Evolutionary conservation across 257 asterid species (phyloP).

Genomic region (Primulina eburnea): DNA sequence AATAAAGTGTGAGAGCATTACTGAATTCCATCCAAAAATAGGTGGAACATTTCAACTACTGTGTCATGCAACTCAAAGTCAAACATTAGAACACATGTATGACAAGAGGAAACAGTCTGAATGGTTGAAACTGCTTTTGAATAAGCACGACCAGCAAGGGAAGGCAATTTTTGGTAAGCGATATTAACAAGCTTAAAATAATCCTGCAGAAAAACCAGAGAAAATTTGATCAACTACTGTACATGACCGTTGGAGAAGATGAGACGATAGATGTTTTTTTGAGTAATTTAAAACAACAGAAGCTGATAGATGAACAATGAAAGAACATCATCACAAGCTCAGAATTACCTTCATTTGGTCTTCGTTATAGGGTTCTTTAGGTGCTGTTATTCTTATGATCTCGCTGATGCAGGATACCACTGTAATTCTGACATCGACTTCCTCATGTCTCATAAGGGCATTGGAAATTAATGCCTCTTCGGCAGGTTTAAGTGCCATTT

Average conservation of each 20-base stretch:
- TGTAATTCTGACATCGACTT: constrained; percentile 23
- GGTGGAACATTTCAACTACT: constrained; percentile 24
- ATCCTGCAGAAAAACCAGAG: constrained; percentile 19
- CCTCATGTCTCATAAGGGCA: constrained; percentile 18
- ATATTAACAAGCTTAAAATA: constrained; percentile 17
- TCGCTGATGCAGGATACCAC: constrained; percentile 25
- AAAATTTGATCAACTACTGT: not conserved
- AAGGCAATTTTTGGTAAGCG: constrained; percentile 20
- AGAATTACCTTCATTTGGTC: constrained; percentile 23
- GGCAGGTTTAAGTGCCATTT: constrained; percentile 11
- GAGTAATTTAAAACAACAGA: not conserved
- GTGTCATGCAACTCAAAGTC: constrained; percentile 20
- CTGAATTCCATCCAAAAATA: constrained; percentile 25
- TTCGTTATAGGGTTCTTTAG: constrained; percentile 23
- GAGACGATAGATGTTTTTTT: too few species aligned
- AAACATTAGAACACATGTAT: constrained; percentile 27
- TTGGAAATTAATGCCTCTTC: constrained; percentile 23
- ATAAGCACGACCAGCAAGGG: constrained; percentile 23
- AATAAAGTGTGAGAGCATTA: constrained; percentile 1
- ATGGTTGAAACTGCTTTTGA: constrained; percentile 17
- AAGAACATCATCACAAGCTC: not conserved
- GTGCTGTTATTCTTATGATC: constrained; percentile 29
- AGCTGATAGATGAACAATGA: not conserved
- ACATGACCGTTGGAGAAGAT: not conserved
- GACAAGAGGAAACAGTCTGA: constrained; percentile 2